Conservation (phyloP, 208 protist genomes). For the Crithidia mellificae region DNA sequence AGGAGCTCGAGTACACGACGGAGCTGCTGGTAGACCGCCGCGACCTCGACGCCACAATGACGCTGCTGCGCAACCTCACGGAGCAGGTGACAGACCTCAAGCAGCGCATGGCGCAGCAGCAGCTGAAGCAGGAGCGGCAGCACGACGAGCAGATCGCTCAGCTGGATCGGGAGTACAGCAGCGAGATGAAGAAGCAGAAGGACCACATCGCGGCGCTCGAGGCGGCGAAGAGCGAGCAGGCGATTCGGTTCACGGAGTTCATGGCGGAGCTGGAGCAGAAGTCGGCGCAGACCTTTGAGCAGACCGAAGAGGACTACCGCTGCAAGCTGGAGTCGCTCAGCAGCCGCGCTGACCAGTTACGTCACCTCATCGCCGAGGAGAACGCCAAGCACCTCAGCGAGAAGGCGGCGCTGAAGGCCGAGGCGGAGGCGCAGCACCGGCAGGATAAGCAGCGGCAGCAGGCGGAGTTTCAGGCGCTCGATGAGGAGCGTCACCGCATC, state of each 20-base stretch:
- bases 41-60: conserved; percentile 91
- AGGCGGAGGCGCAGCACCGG: conserved; percentile 40
- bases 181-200: conserved; percentile 70
- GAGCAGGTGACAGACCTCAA: conserved; percentile 91
- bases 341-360: conserved; percentile 74
- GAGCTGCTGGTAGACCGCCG: conserved; percentile 94
- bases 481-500: conserved; percentile 67
- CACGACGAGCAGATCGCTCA: conserved; percentile 93
- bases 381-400: conserved; percentile 56
- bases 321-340: conserved; percentile 89
- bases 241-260: conserved; percentile 95
- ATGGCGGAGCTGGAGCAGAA: conserved; percentile 88
- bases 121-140: conserved; percentile 91
- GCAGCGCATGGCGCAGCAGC: conserved; percentile 94
- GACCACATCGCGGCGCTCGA: conserved; percentile 74
- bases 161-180: conserved; percentile 82
- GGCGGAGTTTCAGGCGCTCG: conserved; percentile 49
- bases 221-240: conserved; percentile 91
- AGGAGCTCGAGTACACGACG: conserved; percentile 89
- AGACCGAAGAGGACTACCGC: conserved; percentile 89
- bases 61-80: conserved; percentile 56
- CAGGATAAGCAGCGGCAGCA: conserved; percentile 57
- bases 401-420: conserved; percentile 49
- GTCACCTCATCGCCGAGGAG: conserved; percentile 76
- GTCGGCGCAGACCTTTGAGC: conserved; percentile 53